Evolutionary conservation across 1,284 basidiomycete genomes (phyloP), one percentile per base, ranked within the genome.

Genomic region (Irpex lacteus): DNA sequence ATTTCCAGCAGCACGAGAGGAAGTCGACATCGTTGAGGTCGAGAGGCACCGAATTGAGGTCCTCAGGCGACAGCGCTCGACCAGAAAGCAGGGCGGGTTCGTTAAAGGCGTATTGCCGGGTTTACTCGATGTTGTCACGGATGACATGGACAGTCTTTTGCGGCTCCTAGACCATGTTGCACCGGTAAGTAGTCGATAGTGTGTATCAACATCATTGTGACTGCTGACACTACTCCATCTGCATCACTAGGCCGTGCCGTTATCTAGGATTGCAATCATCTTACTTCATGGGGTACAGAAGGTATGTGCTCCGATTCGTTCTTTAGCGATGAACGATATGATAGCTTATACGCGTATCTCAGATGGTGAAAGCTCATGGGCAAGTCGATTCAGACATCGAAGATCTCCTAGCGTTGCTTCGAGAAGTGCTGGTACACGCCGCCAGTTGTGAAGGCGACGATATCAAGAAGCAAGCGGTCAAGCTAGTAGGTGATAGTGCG

Each of bases 351-450:
- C 5, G 18, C n/a, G 5, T 36, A n/a, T 21, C 11, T 55, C n/a
- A 55, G 54, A 55, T 55, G 54, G 54, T 55, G 19, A 55, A 55
- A n/a, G 54, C 54, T 15, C 54, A 55, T 34, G 54, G 54, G 11
- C 54, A 55, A 36, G 54, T 55, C 7, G 54, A 55, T 21, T 32
- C 54, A 7, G 54, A 55, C 26, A 55, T 55, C 34, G 54, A 55
- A 9, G 54, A 55, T 13, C 54, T 55, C 11, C 11, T 55, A 8
- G 32, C 21, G 26, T 7, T 21, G 2, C 34, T 55, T 26, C 54
- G 54, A 26, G 54, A 55, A 21, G 32, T 26, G 19, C 54, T 55
- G 8, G 9, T 26, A 5, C 54, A 55, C 11, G 54, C 54, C 21
- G 18, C 54, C 5, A 13, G 9, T 11, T 36, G 34, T 55, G 54